These are phyloP conservation scores for Endotrypanum monterogeii DNA, from an alignment of 208 protist genomes.

Conservation along the genomic window DNA sequence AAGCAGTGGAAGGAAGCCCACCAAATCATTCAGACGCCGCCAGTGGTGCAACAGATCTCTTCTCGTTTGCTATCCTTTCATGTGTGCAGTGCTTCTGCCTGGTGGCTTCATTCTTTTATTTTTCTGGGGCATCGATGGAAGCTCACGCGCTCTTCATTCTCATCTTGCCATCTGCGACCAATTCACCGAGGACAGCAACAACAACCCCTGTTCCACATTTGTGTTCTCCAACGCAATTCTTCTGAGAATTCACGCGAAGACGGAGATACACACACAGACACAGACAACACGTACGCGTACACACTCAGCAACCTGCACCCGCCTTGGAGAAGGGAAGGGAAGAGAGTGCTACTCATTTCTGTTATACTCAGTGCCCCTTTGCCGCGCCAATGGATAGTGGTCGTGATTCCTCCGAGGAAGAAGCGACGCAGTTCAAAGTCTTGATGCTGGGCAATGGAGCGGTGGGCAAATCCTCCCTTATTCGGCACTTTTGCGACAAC, in stretches of 20 bases:
- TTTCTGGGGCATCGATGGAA: no score
- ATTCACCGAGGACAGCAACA: no score
- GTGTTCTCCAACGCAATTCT: background rate
- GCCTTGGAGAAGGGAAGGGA: no score
- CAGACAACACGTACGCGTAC: slow-evolving; percentile 1
- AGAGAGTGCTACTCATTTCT: background rate
- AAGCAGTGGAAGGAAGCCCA: background rate
- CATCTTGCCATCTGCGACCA: background rate
- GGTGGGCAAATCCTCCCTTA: slow-evolving; percentile 94
- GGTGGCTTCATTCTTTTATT: no score
- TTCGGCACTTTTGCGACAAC: slow-evolving; percentile 85
- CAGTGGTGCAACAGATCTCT: background rate
- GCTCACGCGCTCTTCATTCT: background rate
- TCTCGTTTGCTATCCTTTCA: background rate
- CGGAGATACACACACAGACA: slow-evolving; percentile 15
- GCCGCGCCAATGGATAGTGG: slow-evolving; percentile 68
- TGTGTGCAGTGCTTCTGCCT: background rate
- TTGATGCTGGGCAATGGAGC: slow-evolving; percentile 82
- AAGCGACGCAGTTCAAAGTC: slow-evolving; percentile 64
- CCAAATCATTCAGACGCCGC: background rate
- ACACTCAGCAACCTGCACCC: background rate
- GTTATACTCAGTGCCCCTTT: background rate
- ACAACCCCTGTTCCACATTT: background rate
- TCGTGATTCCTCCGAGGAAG: slow-evolving; percentile 55
- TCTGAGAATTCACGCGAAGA: background rate